Percentiles rank a stretch among this genome's conserved stretches.
phyloP scores from a whole-genome alignment of 768 basidiomycete genomes.

The Tubosaeta sp. region DNA sequence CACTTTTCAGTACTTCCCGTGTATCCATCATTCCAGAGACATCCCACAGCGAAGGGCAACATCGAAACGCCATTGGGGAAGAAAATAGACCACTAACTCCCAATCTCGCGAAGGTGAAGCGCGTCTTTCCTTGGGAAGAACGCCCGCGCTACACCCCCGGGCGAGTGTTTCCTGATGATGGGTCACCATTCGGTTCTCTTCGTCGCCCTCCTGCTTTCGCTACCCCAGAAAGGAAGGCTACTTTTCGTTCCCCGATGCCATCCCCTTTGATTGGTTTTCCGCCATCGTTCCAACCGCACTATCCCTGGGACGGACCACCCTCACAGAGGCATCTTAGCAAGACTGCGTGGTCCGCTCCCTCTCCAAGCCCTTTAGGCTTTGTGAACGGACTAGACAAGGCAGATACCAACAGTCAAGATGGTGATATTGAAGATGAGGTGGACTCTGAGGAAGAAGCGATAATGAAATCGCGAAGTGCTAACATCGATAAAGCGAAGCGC shows the following conservation, averaged over 20 bases:
- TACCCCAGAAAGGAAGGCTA: slow-evolving; percentile 22
- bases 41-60: slow-evolving; percentile 68
- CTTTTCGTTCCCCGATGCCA: slow-evolving; percentile 26
- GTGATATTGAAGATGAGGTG: slow-evolving; percentile 74
- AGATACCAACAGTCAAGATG: slow-evolving; percentile 75
- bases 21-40: slow-evolving; percentile 61
- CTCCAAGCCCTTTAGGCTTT: slow-evolving; percentile 32
- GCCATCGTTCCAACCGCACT: slow-evolving; percentile 57
- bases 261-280: slow-evolving; percentile 46
- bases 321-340: slow-evolving; percentile 72
- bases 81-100: slow-evolving; percentile 50
- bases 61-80: slow-evolving; percentile 55
- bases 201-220: slow-evolving; percentile 33
- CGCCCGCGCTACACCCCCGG: slow-evolving; percentile 60
- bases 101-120: slow-evolving; percentile 66
- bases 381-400: slow-evolving; percentile 33
- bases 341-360: slow-evolving; percentile 48
- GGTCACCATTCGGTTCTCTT: slow-evolving; percentile 42
- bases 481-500: slow-evolving; percentile 13
- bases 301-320: slow-evolving; percentile 83
- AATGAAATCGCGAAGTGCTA: slow-evolving; percentile 35
- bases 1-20: slow-evolving; percentile 60
- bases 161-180: slow-evolving; percentile 70
- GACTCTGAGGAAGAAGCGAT: slow-evolving; percentile 46
- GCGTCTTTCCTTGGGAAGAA: slow-evolving; percentile 95